Base-by-base conservation (phyloP, 495 filamentous ascomycete species). In the Neurospora discreta region DNA sequence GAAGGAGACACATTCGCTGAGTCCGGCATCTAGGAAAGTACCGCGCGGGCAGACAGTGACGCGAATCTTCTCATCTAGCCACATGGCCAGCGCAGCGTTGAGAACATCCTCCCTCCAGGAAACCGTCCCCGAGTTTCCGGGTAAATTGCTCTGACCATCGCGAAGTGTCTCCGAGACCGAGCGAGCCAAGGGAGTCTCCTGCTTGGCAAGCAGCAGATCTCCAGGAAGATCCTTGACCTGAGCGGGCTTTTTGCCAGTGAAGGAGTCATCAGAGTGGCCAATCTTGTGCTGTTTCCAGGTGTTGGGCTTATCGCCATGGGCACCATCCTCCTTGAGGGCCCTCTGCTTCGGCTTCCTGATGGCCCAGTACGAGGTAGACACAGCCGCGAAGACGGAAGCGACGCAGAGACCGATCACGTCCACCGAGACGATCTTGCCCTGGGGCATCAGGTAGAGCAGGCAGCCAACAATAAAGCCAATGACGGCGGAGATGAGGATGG, bases 391-490 rank as follows among this genome's bases (percentile, higher is more conserved):
- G 16, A 76, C 42, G 1, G 73, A 69, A 20, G 76, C 68, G 38
- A 72, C 39, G 67, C 71, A 67, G 30, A 77, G 65, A 0, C 76
- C 76, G 1, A 74, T 69, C 13, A 74, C 75, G 46, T 79, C 74
- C 0, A 65, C 68, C 30, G 71, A 79, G 60, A 73, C 58, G 5
- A 71, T 42, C 6, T 46, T 20, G 23, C 42, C 68, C n/a, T 38
- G 1, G n/a, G 58, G 69, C n/a, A 73, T 36, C 4, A 20, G 40
- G 33, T 73, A 75, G 3, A 80, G 68, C 1, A 75, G 42, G 18
- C 75, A 76, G 13, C 78, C 78, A 0, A 72, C 43, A 15, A 70
- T 30, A 39, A 76, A 80, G 4, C 78, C 78, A 18, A 73, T 39
- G 18, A 73, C 68, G n/a, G 77, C 78, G 0, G 77, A 73, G 1